Base-by-base conservation (phyloP, 495 filamentous ascomycete species). In the Lentithecium fluviatile region DNA sequence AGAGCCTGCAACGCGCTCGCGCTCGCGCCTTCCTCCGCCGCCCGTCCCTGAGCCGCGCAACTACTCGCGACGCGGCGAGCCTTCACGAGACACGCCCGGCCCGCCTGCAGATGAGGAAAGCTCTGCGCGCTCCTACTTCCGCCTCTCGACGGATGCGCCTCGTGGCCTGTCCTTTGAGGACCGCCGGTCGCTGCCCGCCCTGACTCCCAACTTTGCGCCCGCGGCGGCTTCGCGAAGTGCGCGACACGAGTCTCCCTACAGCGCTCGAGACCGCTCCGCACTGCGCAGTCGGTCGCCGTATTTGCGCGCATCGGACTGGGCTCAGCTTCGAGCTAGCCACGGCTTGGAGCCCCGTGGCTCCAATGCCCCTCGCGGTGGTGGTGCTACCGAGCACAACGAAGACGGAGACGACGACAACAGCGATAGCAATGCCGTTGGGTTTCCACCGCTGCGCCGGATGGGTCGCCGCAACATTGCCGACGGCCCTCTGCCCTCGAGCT, bases 11-110 rank as follows among this genome's bases (percentile, higher is more conserved):
- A 34, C 38, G 46, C 40, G 38, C 29, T 24, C 42, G 40, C 15
- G n/a, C 47, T 36, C 43, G 46, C 52, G 50, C 21, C 45, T 51
- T 17, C 71, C 60, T 62, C 60, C 73, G 46, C 74, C 73, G 6
- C 71, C 73, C 2, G 74, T 70, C 8, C 74, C 74, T 10, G 74
- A 76, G 42, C 64, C 74, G 19, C 64, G 70, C 54, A 71, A 74
- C 53, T 69, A 67, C 45, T 29, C 66, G 56, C 56, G 64, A 36
- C 38, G 12, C 6, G 19, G 38, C 25, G 42, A 38, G 23, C 2
- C 46, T 38, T 7, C 25, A 5, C 32, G 29, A 23, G 36, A 52
- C 37, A 45, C 29, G 13, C 24, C 17, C 32, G 42, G 0, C n/a
- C n/a, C 45, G 15, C 11, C 12, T 7, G 7, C 29, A 24, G 45